Base-by-base conservation (phyloP, 2,329 filamentous ascomycete genomes). In the Zelopaecilomyces penicillatus region DNA sequence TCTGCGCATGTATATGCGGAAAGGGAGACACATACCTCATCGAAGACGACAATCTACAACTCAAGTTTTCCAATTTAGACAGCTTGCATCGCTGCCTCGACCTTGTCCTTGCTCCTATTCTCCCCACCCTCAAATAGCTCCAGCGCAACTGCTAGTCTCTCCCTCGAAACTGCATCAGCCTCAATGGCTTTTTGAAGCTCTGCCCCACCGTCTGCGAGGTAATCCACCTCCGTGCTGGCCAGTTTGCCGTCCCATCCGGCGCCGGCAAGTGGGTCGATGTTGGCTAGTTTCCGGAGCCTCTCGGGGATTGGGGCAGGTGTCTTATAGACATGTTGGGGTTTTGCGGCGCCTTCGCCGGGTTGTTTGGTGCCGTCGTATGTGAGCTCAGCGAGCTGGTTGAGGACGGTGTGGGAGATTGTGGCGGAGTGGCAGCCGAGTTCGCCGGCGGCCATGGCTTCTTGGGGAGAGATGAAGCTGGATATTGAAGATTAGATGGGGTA, bases 361-460 rank as follows among this genome's bases (percentile, higher is more conserved):
- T 69, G 67, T 49, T 61, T 57, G 19, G 54, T 51, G 3, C 48
- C 52, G 33, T 68, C 64, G 42, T 66, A 68, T 1, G 53, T 52
- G n/a, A 68, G 57, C 49, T 61, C 56, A 1, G 64, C 57, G 3
- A 73, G 61, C 50, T 68, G 50, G 12, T 62, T 54, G 3, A 71
- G 57, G 10, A 66, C 57, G 2, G 55, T 64, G 47, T 65, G 61
- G 1, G 68, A 65, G 39, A 73, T 63, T 4, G 69, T 72, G 19
- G 65, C 68, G 4, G 66, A 66, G 47, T 73, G 66, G 52, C 68
- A 73, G 34, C 69, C 68, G 52, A 70, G 57, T 50, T 71, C 70
- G 7, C 63, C 69, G 9, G 66, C 62, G 5, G 69, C 69, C 65
- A 71, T 68, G 37, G 62, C 67, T 50, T 73, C 69, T 12, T 67